phyloP scores from a whole-genome alignment of 257 asterid genomes.

The Ajuga chamaepitys region DNA sequence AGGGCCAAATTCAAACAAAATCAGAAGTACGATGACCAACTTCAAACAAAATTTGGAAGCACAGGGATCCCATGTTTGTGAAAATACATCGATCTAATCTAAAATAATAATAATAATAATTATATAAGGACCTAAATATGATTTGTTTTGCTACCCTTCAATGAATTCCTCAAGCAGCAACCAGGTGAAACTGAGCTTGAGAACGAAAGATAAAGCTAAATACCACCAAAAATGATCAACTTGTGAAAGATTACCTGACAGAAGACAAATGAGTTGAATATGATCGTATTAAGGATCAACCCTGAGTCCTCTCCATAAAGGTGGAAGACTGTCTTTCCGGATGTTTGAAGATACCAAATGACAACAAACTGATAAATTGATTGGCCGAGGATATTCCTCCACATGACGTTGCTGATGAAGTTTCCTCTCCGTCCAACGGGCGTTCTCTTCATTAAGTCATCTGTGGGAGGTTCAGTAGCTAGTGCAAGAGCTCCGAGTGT shows the following conservation, averaged over 20 bases:
- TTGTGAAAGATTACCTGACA: constrained; percentile 57
- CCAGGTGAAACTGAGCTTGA: too few relatives aligned
- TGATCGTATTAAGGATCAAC: constrained; percentile 70
- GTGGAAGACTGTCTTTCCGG: constrained; percentile 56
- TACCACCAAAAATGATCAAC: neutral
- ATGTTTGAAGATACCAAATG: constrained; percentile 87
- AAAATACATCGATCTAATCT: too few relatives aligned
- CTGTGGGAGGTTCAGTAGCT: constrained; percentile 92
- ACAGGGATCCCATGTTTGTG: too few relatives aligned
- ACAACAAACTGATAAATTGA: constrained; percentile 75
- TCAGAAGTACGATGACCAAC: too few relatives aligned
- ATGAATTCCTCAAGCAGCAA: too few relatives aligned
- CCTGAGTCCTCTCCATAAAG: constrained; percentile 62
- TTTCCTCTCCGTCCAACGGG: constrained; percentile 95
- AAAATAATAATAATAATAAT: too few relatives aligned
- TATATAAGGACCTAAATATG: too few relatives aligned
- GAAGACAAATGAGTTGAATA: constrained; percentile 87
- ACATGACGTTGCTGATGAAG: constrained; percentile 87
- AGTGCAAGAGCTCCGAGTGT: constrained; percentile 98
- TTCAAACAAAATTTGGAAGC: too few relatives aligned
- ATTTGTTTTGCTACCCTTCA: too few relatives aligned
- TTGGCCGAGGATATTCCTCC: constrained; percentile 92
- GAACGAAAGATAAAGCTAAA: neutral
- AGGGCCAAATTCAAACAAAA: too few relatives aligned
- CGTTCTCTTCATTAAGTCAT: constrained; percentile 63